Evolutionary conservation across 306 rosid species (phyloP), one percentile per base, ranked within the genome.

Genomic region (Luffa acutangula): DNA sequence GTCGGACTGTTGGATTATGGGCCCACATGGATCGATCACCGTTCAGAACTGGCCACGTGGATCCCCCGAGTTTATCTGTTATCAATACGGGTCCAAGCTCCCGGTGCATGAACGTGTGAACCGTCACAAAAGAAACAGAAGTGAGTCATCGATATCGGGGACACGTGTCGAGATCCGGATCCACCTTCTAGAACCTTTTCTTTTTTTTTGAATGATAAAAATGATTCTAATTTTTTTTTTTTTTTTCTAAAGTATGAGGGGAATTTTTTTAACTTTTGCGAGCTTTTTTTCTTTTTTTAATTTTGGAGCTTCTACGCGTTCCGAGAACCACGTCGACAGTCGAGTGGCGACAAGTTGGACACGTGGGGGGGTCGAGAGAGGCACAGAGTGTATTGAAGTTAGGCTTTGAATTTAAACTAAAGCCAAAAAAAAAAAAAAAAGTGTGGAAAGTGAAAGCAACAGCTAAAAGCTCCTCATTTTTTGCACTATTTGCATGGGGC

Each of bases 81-180:
- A 11, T 6, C 3, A 7, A 39, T 18, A 25, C 34, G 79, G 67
- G 58, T 59, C 73, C 73, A 78, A 59, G 73, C 58, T 48, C 3
- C 45, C 54, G 80, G 73, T 78, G 70, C 80, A 78, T 78, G 80
- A 78, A 78, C 60, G 72, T 59, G 1, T 78, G 58, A 46, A 78
- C 54, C 59, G 33, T 78, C 59, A 31, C 7, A 11, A 60, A 43
- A 60, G 21, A 57, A 41, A 42, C 71, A 41, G 2, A 21, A 59
- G 80, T 60, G 80, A 78, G 74, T 78, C 80, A 78, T 78, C 10
- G 80, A 31, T 9, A 60, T 15, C 3, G 43, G 1, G 46, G 78
- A 60, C 73, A 62, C 80, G 80, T 78, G 80, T 78, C 80, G 5
- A 4, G 0, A 18, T 75, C 25, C 17, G 5, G 20, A 3, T 1